These are phyloP conservation scores for Kodamaea sp. DNA, from an alignment of 1,139 yeast genomes.

Conservation along the genomic window DNA sequence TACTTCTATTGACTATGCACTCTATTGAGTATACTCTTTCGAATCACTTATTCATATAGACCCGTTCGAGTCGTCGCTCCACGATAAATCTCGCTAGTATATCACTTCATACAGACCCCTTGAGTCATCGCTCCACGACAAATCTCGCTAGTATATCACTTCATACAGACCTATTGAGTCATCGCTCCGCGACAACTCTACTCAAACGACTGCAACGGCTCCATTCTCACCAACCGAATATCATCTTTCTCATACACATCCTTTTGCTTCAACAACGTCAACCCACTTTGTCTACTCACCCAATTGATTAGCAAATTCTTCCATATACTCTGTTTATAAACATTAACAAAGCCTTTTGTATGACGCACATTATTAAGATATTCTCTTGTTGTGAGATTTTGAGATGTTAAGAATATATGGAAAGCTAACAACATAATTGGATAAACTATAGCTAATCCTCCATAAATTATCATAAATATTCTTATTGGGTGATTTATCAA, in stretches of 20 bases:
- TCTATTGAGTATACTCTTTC: too few relatives aligned
- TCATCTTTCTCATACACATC: slow-evolving; percentile 41
- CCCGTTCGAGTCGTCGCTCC: too few relatives aligned
- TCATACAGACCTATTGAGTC: too few relatives aligned
- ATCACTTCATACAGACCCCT: too few relatives aligned
- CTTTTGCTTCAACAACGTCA: slow-evolving; percentile 34
- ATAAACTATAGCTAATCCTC: slow-evolving; percentile 43
- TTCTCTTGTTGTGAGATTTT: slow-evolving; percentile 72
- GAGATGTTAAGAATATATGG: slow-evolving; percentile 52
- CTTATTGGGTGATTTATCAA: slow-evolving; percentile 33
- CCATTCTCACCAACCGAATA: slow-evolving; percentile 32
- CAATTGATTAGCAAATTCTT: slow-evolving; percentile 46
- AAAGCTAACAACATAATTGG: slow-evolving; percentile 51
- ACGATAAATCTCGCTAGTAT: too few relatives aligned
- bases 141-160: too few relatives aligned
- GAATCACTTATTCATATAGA: too few relatives aligned
- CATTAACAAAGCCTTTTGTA: slow-evolving; percentile 31
- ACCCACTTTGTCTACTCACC: slow-evolving; percentile 49
- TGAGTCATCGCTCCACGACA: too few relatives aligned
- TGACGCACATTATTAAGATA: slow-evolving; percentile 43
- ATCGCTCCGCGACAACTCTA: too few relatives aligned
- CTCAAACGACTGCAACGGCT: slow-evolving; percentile 8
- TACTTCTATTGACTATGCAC: too few relatives aligned
- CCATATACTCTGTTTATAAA: slow-evolving; percentile 36
- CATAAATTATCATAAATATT: slow-evolving; percentile 48